These are phyloP conservation scores for Phlyctochytrium arcticum DNA, from an alignment of 192 early-diverging fungal genomes.

Conservation along the genomic window DNA sequence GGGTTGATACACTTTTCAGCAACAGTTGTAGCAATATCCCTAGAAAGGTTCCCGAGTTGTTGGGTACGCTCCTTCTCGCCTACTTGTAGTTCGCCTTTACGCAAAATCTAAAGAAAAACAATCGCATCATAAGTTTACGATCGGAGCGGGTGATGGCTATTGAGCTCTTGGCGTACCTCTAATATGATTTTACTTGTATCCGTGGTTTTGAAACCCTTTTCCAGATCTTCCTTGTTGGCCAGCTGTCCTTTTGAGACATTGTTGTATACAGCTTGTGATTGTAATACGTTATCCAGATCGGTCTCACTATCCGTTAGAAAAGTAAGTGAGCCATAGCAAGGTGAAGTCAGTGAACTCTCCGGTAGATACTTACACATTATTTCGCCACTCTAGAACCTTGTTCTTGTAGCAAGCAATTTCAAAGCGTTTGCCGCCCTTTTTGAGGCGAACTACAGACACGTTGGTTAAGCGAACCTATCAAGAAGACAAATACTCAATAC, in stretches of 20 bases:
- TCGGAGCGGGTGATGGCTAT: not conserved
- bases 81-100: constrained; percentile 96
- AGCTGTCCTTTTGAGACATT: constrained; percentile 98
- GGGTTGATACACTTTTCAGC: constrained; percentile 96
- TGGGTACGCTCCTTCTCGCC: constrained; percentile 92
- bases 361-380: constrained; percentile 63
- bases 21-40: constrained; percentile 95
- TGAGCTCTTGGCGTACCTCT: constrained; percentile 39
- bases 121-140: not conserved
- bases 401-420: constrained; percentile 99
- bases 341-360: not conserved
- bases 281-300: constrained; percentile 94
- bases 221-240: constrained; percentile 82
- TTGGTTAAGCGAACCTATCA: constrained; percentile 77
- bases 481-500: not conserved
- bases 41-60: constrained; percentile 71
- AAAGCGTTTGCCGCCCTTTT: constrained; percentile 96
- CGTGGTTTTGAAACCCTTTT: constrained; percentile 84
- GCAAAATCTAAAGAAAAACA: constrained; percentile 63
- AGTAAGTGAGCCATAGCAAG: not conserved
- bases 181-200: constrained; percentile 72
- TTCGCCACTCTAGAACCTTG: constrained; percentile 96
- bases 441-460: constrained; percentile 90
- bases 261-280: constrained; percentile 81
- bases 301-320: constrained; percentile 63